A percentile compares a stretch with the other conserved stretches of the same genome.
Conservation (phyloP, 441 rosid genomes). For the Populus hybrid region DNA sequence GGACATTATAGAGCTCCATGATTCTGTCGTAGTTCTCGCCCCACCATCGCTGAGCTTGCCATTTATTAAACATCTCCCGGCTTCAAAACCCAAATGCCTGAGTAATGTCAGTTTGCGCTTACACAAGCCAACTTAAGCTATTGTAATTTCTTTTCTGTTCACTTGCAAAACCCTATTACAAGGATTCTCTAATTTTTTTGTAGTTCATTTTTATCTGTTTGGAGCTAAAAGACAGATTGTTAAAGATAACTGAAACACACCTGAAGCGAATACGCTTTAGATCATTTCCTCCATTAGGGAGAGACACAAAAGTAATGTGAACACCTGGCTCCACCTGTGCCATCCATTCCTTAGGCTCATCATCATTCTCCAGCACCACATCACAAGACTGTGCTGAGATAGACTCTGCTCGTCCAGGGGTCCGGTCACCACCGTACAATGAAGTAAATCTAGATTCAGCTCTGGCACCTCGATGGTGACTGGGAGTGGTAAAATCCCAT, state of each 20-base stretch:
- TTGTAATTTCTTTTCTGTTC: not conserved
- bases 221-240: conserved; percentile 1
- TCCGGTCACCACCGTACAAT: conserved; percentile 42
- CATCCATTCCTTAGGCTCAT: conserved; percentile 96
- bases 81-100: conserved; percentile 40
- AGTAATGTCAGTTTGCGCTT: conserved; percentile 27
- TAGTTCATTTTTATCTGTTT: not conserved
- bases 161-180: not conserved
- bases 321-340: conserved; percentile 99
- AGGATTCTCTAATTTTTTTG: not conserved
- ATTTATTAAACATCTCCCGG: conserved; percentile 95
- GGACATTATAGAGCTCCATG: conserved; percentile 97
- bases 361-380: conserved; percentile 75
- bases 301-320: conserved; percentile 91
- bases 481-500: conserved; percentile 78
- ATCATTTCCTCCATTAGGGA: conserved; percentile 93
- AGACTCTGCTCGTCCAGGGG: conserved; percentile 40
- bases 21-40: conserved; percentile 93
- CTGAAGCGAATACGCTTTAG: conserved; percentile 95
- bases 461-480: conserved; percentile 41
- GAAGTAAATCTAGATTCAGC: conserved; percentile 49
- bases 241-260: conserved; percentile 30
- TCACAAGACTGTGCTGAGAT: conserved; percentile 67
- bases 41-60: conserved; percentile 99
- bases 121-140: conserved; percentile 1